phyloP scores from a whole-genome alignment of 2,329 filamentous ascomycete species.

The Cercospora beticola region DNA sequence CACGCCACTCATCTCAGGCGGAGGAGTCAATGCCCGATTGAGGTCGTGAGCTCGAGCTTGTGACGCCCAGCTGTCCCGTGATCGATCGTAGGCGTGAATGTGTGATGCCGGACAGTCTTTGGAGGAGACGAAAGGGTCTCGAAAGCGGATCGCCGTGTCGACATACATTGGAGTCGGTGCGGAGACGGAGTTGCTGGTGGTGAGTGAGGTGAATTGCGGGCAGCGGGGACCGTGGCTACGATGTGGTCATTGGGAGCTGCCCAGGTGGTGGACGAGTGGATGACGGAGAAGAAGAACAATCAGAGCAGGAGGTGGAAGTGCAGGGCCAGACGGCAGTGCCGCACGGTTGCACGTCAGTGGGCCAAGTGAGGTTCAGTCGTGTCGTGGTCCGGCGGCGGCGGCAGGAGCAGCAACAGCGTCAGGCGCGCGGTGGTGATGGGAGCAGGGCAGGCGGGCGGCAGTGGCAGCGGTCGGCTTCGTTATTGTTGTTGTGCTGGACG shows the following conservation, averaged over 20 bases:
- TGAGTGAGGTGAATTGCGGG: conserved; percentile 23
- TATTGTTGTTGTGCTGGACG: conserved; percentile 1
- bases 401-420: neutral
- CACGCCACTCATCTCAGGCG: conserved; percentile 39
- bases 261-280: conserved; percentile 19
- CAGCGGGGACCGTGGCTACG: conserved; percentile 19
- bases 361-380: neutral
- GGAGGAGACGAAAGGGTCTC: conserved; percentile 37
- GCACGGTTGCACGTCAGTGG: conserved; percentile 3
- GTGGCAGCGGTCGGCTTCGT: neutral
- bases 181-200: conserved; percentile 24
- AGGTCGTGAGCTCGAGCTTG: conserved; percentile 23
- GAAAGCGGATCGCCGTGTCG: conserved; percentile 36
- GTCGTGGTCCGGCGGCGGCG: neutral
- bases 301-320: conserved; percentile 1
- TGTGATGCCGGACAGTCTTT: conserved; percentile 26
- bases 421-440: conserved; percentile 42
- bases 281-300: neutral
- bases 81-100: conserved; percentile 19
- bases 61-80: conserved; percentile 22
- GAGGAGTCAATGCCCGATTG: conserved; percentile 36
- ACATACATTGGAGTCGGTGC: conserved; percentile 37
- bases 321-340: neutral
- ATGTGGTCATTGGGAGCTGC: conserved; percentile 16
- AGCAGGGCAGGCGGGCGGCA: conserved; percentile 50